Conservation (phyloP, 768 basidiomycete species). For the Hirschioporus abietinus region DNA sequence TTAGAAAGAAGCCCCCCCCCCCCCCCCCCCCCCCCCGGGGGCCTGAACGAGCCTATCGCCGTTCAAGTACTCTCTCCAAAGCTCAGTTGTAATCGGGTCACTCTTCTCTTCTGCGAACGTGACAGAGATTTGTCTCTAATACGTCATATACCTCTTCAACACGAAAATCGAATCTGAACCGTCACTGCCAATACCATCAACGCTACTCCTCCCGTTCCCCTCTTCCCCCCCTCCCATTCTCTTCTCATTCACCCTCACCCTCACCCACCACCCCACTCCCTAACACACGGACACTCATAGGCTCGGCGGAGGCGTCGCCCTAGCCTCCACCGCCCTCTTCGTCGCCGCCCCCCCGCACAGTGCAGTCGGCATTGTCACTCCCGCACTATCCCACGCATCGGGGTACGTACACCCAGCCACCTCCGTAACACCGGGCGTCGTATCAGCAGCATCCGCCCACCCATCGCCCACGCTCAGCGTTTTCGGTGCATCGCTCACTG, state of each 20-base stretch:
- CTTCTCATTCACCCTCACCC: background rate
- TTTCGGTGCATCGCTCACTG: constrained; percentile 37
- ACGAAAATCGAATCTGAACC: too few species aligned
- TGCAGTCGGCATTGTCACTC: constrained; percentile 40
- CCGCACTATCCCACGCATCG: constrained; percentile 55
- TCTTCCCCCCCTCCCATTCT: background rate
- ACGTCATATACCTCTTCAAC: too few species aligned
- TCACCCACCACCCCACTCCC: background rate
- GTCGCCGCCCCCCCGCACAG: constrained; percentile 28
- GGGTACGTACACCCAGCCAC: constrained; percentile 64
- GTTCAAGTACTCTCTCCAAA: too few species aligned
- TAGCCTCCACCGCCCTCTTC: background rate
- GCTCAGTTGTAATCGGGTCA: too few species aligned
- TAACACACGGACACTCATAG: background rate
- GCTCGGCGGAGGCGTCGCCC: background rate
- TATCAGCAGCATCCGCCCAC: constrained; percentile 53
- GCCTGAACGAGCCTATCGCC: too few species aligned
- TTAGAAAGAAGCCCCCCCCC: too few species aligned
- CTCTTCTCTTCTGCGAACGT: too few species aligned
- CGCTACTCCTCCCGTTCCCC: background rate
- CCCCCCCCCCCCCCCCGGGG: too few species aligned
- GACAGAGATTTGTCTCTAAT: too few species aligned
- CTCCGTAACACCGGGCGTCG: constrained; percentile 46
- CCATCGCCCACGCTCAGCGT: constrained; percentile 45
- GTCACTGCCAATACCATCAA: too few species aligned